phyloP scores from a whole-genome alignment of 164 flowering plant species.

The Cinnamomum micranthum region DNA sequence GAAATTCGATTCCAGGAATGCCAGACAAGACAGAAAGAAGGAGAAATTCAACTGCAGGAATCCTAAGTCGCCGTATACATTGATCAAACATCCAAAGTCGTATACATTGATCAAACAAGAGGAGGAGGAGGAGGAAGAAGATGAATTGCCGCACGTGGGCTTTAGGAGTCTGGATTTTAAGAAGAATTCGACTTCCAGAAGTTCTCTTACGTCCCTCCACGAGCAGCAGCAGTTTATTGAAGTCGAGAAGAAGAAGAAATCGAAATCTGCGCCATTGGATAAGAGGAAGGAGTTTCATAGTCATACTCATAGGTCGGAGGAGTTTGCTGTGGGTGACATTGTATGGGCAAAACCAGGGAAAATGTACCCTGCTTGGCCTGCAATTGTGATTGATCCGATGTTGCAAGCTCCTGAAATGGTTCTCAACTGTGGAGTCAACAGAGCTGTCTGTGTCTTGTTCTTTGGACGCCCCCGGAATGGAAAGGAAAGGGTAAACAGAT shows the following conservation, averaged over 20 bases:
- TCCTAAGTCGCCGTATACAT: constrained; percentile 19
- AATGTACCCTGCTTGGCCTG: constrained; percentile 91
- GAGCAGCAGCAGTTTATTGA: constrained; percentile 36
- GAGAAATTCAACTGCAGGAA: constrained; percentile 20
- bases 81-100: constrained; percentile 19
- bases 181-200: constrained; percentile 42
- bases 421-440: constrained; percentile 59
- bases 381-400: constrained; percentile 85
- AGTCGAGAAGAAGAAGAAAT: constrained; percentile 19
- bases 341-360: constrained; percentile 92
- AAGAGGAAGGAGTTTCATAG: constrained; percentile 28
- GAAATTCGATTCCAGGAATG: constrained; percentile 11
- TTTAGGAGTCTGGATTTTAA: constrained; percentile 9
- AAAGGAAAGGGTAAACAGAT: constrained; percentile 57
- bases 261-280: background rate
- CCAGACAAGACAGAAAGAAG: constrained; percentile 16
- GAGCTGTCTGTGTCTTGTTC: constrained; percentile 88
- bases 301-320: constrained; percentile 35
- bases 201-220: constrained; percentile 38
- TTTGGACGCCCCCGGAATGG: constrained; percentile 75
- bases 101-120: constrained; percentile 23
- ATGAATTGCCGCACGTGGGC: background rate
- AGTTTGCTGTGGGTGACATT: constrained; percentile 69
- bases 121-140: constrained; percentile 27
- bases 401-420: constrained; percentile 78